These are phyloP conservation scores for Cyclotella baltica DNA, from an alignment of 108 stramenopile genomes.

Conservation along the genomic window DNA sequence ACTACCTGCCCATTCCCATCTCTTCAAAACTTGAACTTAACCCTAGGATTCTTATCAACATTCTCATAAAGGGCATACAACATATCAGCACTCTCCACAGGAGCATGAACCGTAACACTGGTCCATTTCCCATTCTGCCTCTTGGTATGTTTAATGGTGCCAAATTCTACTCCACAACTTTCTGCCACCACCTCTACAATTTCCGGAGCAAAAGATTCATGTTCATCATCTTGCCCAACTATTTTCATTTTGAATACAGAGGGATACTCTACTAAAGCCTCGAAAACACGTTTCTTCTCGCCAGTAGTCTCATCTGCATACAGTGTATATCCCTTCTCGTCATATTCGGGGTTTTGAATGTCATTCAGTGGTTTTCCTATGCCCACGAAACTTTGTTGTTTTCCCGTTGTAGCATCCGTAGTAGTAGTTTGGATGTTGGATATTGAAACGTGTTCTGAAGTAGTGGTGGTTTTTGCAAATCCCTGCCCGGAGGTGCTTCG, in stretches of 20 bases:
- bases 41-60: constrained; percentile 83
- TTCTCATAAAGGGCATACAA: constrained; percentile 84
- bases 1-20: not conserved
- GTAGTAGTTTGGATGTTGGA: constrained; percentile 43
- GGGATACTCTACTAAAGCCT: constrained; percentile 91
- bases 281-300: constrained; percentile 89
- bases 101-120: constrained; percentile 83
- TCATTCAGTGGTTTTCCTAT: constrained; percentile 83
- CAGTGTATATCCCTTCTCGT: constrained; percentile 89
- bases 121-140: constrained; percentile 86
- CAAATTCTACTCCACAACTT: constrained; percentile 65
- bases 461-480: constrained; percentile 35
- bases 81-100: constrained; percentile 87
- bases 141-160: constrained; percentile 52
- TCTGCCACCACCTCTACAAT: constrained; percentile 83
- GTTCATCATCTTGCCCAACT: constrained; percentile 69
- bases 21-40: constrained; percentile 90
- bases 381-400: constrained; percentile 67
- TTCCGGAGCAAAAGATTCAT: constrained; percentile 80
- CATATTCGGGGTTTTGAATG: constrained; percentile 81
- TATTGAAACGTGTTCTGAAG: constrained; percentile 34
- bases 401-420: constrained; percentile 21
- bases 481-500: constrained; percentile 22
- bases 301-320: constrained; percentile 88
- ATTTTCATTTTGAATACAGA: constrained; percentile 89